Evolutionary conservation across 2,329 filamentous ascomycete species (phyloP), one percentile per base, ranked within the genome.

Genomic region (Phyllachora maydis): DNA sequence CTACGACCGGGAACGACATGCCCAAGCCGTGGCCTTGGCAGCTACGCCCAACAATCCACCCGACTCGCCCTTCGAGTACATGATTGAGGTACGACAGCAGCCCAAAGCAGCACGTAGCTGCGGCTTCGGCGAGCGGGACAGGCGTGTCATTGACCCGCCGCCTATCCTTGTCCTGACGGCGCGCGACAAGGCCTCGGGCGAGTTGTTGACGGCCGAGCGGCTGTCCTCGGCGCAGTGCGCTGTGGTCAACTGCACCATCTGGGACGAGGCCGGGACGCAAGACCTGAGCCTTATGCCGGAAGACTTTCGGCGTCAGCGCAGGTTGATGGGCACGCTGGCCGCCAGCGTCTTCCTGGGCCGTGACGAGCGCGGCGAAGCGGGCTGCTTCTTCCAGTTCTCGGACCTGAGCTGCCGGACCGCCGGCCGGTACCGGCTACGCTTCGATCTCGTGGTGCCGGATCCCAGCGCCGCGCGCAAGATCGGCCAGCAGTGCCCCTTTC

Each of bases 371-470:
- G 66, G 68, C 25, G 47, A 64, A 12, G 72, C 81, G 31, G 77
- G 78, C 2, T 81, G 73, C 38, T 88, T 85, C 53, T 88, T 85
- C 45, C 79, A 75, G 41, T 88, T 88, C 40, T 73, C 76, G 0
- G 78, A 88, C 40, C 55, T 88, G 11, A 82, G 74, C 4, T 81
- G 76, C 40, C 65, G 78, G 16, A 82, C 73, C 0, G 69, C 77
- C 1, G 78, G 78, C 11, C 54, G 55, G n/a, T 88, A 77, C 43
- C 59, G 74, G 11, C 58, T 88, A 26, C 67, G 65, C 22, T 85
- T 88, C 42, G 65, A 65, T 18, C 54, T 85, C 12, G 65, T 82
- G 38, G 63, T 75, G 29, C 60, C 85, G 19, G 68, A 82, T 32
- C 68, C 70, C 2, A 47, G 47, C 17, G 51, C 53, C 22, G 60